These are phyloP conservation scores for Urochloa ruziziensis DNA, from an alignment of 176 grass and related monocot species.

Conservation along the genomic window DNA sequence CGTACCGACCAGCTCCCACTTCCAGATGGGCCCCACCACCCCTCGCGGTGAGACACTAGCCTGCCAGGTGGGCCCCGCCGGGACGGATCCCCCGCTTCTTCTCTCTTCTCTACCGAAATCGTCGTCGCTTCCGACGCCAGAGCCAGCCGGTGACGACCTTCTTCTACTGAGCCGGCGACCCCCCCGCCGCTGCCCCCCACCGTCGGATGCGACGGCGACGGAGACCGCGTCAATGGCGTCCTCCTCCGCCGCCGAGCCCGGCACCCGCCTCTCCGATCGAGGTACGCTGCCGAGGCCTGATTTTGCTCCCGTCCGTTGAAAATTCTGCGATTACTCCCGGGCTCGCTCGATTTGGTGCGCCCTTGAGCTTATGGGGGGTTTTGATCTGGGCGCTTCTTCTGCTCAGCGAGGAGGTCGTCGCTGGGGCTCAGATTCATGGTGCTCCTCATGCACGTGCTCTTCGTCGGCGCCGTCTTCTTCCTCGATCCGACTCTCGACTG, in stretches of 20 bases:
- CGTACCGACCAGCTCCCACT: not conserved
- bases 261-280: conserved; percentile 50
- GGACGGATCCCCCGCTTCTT: conserved; percentile 27
- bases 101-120: conserved; percentile 33
- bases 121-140: conserved; percentile 16
- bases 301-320: not conserved
- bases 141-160: conserved; percentile 29
- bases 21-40: not conserved
- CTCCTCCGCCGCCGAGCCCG: conserved; percentile 45
- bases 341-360: conserved; percentile 6
- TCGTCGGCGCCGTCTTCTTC: conserved; percentile 71
- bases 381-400: conserved; percentile 15
- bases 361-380: not conserved
- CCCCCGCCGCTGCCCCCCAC: not conserved
- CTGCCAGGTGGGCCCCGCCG: conserved; percentile 31
- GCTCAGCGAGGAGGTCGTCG: conserved; percentile 65
- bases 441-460: conserved; percentile 73
- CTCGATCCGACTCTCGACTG: conserved; percentile 59
- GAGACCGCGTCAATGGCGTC: conserved; percentile 43
- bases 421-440: conserved; percentile 61
- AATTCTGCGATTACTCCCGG: not conserved
- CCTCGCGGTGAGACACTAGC: not conserved
- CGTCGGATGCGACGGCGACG: conserved; percentile 40
- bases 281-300: conserved; percentile 30
- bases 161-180: not conserved